Evolutionary conservation across 768 basidiomycete genomes (phyloP).

Genomic region (Lactifluus rugatus): DNA sequence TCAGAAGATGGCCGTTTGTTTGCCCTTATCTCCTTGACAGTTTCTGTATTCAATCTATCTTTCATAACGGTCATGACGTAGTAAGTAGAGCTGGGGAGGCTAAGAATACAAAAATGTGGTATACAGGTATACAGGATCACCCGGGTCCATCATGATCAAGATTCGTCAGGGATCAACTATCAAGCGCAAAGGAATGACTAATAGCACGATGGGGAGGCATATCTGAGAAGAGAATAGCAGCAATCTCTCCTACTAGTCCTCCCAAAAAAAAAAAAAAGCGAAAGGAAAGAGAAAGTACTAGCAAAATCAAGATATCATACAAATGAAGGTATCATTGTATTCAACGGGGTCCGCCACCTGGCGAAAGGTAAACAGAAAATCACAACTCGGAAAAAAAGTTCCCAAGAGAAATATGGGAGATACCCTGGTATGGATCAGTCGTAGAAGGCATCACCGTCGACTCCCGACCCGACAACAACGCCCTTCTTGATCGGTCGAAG

Average conservation of each 20-base stretch:
- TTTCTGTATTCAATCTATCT: conserved; percentile 25
- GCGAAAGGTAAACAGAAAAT: conserved; percentile 3
- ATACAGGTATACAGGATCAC: conserved; percentile 24
- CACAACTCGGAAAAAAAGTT: not conserved
- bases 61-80: conserved; percentile 26
- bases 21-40: conserved; percentile 34
- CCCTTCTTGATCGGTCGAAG: conserved; percentile 44
- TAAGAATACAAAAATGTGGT: conserved; percentile 35
- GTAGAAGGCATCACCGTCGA: conserved; percentile 51
- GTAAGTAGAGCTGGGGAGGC: conserved; percentile 24
- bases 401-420: not conserved
- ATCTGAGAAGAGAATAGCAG: not conserved
- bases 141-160: conserved; percentile 9
- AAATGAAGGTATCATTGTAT: conserved; percentile 16
- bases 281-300: not conserved
- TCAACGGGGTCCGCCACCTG: conserved; percentile 4
- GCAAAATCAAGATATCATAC: conserved; percentile 9
- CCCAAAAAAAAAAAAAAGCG: not conserved
- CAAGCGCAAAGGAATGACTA: not conserved
- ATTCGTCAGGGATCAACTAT: not conserved
- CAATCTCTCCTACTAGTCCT: not conserved
- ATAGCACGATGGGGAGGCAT: not conserved
- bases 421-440: conserved; percentile 6
- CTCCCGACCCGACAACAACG: conserved; percentile 50
- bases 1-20: conserved; percentile 64